phyloP scores from a whole-genome alignment of 208 protist genomes.

The Entamoeba moshkovskii region DNA sequence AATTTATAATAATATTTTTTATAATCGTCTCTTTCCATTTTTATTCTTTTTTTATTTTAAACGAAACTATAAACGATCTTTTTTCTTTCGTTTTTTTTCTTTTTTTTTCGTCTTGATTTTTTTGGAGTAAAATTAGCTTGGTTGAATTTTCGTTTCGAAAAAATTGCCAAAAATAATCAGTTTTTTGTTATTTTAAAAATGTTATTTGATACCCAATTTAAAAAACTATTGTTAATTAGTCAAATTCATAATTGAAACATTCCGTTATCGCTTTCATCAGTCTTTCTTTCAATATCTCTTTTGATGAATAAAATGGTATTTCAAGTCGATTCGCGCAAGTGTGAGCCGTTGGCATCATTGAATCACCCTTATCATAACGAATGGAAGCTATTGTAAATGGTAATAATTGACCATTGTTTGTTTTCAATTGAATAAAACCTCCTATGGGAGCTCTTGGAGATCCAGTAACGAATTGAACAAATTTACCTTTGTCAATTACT shows the following conservation, averaged over 20 bases:
- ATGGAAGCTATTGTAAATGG: background rate
- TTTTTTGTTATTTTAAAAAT: slow-evolving; percentile 33
- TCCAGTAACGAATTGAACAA: slow-evolving; percentile 6
- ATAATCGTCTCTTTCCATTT: too few relatives aligned
- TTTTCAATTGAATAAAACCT: background rate
- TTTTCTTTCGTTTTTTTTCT: too few relatives aligned
- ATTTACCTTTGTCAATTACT: background rate
- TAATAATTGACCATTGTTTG: background rate
- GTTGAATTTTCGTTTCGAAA: slow-evolving; percentile 53
- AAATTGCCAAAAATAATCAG: slow-evolving; percentile 43
- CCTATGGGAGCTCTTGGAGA: background rate
- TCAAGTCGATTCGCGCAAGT: background rate
- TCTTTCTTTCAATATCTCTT: background rate
- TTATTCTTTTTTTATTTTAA: too few relatives aligned
- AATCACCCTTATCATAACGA: background rate
- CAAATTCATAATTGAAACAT: background rate
- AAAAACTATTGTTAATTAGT: background rate
- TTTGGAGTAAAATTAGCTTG: slow-evolving; percentile 46
- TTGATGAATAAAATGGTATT: background rate
- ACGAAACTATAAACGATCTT: too few relatives aligned
- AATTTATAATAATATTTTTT: too few relatives aligned
- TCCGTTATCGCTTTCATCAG: background rate
- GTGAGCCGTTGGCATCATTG: background rate
- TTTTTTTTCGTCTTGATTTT: too few relatives aligned
- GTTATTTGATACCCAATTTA: background rate